Evolutionary conservation across 73 alveolate genomes (phyloP).

Genomic region (Symbiodinium pilosum): DNA sequence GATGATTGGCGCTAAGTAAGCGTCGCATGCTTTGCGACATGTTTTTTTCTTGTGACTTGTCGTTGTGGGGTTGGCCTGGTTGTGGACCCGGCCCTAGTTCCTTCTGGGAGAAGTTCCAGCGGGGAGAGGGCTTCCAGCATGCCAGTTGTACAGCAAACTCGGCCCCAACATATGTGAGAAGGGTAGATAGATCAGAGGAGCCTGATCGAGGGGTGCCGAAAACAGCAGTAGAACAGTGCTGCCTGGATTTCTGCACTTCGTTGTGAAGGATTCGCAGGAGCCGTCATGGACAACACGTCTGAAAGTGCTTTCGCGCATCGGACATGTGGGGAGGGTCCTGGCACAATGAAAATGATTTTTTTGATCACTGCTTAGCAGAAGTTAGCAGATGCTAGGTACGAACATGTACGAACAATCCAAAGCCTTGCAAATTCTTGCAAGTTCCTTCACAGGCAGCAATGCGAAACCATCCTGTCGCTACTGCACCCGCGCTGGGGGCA

Average conservation of each 20-base stretch:
- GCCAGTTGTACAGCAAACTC: background rate
- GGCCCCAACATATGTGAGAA: background rate
- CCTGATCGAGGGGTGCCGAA: background rate
- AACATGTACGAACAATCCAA: too few species aligned
- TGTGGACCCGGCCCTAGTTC: background rate
- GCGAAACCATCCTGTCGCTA: slow-evolving; percentile 50
- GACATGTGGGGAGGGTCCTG: too few species aligned
- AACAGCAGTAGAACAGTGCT: too few species aligned
- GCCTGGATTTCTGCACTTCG: too few species aligned
- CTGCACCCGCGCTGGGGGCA: slow-evolving; percentile 52
- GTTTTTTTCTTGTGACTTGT: too few species aligned
- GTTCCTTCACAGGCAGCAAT: slow-evolving; percentile 34
- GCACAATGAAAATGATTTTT: too few species aligned
- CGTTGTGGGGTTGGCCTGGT: background rate
- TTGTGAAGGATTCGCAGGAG: background rate
- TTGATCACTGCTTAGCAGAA: too few species aligned
- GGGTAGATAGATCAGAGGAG: background rate
- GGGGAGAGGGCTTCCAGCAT: background rate
- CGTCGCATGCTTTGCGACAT: too few species aligned
- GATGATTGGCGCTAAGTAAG: too few species aligned
- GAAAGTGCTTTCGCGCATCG: too few species aligned
- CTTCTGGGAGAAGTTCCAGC: background rate
- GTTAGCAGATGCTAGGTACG: too few species aligned
- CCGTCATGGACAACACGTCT: background rate
- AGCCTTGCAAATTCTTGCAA: too few species aligned